phyloP scores from a whole-genome alignment of 1,139 yeast species.

The Pichia sp. region DNA sequence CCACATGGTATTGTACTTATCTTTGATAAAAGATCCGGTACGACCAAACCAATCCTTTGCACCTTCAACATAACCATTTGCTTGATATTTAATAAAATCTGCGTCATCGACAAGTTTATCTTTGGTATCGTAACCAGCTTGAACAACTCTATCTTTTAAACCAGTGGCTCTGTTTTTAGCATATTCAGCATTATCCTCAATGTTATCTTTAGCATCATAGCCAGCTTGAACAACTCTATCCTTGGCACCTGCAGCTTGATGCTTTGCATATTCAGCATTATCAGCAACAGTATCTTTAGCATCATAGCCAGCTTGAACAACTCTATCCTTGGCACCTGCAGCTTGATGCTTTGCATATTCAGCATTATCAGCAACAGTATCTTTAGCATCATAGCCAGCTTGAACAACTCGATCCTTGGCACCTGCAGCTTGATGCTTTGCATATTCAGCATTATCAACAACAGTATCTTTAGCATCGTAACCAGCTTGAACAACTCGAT shows the following conservation, averaged over 20 bases:
- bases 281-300: conserved; percentile 12
- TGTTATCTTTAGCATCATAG: conserved; percentile 6
- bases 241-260: conserved; percentile 2
- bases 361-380: conserved; percentile 7
- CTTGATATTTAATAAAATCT: conserved; percentile 2
- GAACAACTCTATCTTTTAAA: conserved; percentile 3
- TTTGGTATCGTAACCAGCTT: conserved; percentile 4
- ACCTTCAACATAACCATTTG: background rate
- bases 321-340: conserved; percentile 7
- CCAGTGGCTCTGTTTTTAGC: conserved; percentile 1
- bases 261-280: conserved; percentile 11
- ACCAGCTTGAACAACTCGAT: conserved; percentile 6
- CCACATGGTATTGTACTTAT: conserved; percentile 31
- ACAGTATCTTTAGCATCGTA: conserved; percentile 4
- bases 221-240: conserved; percentile 9
- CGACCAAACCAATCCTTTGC: conserved; percentile 2
- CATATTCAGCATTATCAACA: conserved; percentile 10
- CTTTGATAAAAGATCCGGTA: conserved; percentile 29
- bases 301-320: conserved; percentile 9
- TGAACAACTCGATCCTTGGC: conserved; percentile 6
- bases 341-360: conserved; percentile 5
- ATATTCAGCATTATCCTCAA: conserved; percentile 2
- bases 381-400: conserved; percentile 13
- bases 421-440: conserved; percentile 17
- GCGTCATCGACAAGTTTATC: conserved; percentile 1